A percentile compares a stretch with the other conserved stretches of the same genome.
Evolutionary conservation across 2,329 filamentous ascomycete genomes (phyloP).

Genomic region (Podosphaera aphanis): DNA sequence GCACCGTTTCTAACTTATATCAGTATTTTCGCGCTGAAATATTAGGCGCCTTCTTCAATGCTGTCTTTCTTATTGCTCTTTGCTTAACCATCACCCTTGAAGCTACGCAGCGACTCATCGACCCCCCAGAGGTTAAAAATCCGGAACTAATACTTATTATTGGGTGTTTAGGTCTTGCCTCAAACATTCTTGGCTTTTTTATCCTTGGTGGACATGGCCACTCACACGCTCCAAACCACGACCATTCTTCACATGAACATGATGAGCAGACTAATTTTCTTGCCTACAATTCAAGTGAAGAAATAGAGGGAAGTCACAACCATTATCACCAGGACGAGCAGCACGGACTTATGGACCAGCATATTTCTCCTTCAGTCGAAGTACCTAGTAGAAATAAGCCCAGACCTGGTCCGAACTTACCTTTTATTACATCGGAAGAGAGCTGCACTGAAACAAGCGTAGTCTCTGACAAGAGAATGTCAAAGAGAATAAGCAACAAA

Average conservation of each 20-base stretch:
- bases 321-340: conserved; percentile 18
- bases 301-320: conserved; percentile 16
- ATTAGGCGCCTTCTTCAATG: conserved; percentile 85
- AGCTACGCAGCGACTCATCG: conserved; percentile 73
- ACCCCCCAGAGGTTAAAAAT: conserved; percentile 68
- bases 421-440: no score
- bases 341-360: conserved; percentile 29
- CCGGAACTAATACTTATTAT: conserved; percentile 77
- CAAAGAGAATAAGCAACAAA: conserved; percentile 12
- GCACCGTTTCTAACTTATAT: conserved; percentile 8
- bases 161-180: conserved; percentile 61
- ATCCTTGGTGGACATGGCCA: conserved; percentile 89
- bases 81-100: conserved; percentile 94
- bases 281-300: conserved; percentile 12
- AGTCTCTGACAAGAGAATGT: conserved; percentile 2
- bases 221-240: conserved; percentile 29
- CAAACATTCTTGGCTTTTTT: conserved; percentile 71
- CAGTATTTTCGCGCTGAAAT: conserved; percentile 96
- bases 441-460: no score
- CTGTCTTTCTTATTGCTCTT: conserved; percentile 87
- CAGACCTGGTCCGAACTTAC: no score
- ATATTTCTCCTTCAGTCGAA: no score
- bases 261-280: conserved; percentile 27
- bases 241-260: neutral
- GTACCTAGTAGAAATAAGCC: no score